Evolutionary conservation across 805 yeast genomes (phyloP), one percentile per base, ranked within the genome.

Genomic region (Metschnikowia chrysomelidarum): DNA sequence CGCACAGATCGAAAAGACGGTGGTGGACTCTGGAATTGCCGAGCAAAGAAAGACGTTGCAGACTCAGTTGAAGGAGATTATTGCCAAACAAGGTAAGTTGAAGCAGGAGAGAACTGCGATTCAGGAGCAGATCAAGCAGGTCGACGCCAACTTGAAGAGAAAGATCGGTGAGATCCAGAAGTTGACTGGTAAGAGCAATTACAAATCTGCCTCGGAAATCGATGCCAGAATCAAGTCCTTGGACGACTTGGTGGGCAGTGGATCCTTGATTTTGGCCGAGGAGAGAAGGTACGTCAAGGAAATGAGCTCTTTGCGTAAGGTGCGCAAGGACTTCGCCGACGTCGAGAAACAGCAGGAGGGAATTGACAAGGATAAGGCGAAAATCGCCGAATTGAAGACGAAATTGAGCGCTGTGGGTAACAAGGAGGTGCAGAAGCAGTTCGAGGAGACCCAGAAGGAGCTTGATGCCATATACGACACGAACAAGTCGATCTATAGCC

Each of bases 261-360:
- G 98, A 45, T 64, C 73, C 29, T 71, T 93, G 58, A 77, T 86
- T 51, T 78, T 93, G 55, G 97, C 88, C 35, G 96, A 91, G 46
- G 99, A 93, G 74, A 82, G 87, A 69, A 75, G 80, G 56, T 64
- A 73, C 47, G 78, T 93, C 49, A 85, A 85, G 67, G 98, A 91
- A 67, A 84, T 87, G 73, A 75, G 87, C 34, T 62, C 80, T 29
- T 76, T 93, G 60, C 80, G 91, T 64, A 87, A 86, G 66, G 67
- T 84, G 57, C 78, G 81, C 56, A 83, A 82, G 61, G 89, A 82
- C 60, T 85, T 87, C 57, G 77, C 78, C 32, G 71, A 75, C 30
- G 70, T 89, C 50, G 88, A 80, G 56, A 76, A 77, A 52, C 76
- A 76, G 51, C 96, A 87, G 69, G 76, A 76, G 50, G 76, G 82